Base-by-base conservation (phyloP, 179 eudicot genomes). In the Actinidia chinensis region DNA sequence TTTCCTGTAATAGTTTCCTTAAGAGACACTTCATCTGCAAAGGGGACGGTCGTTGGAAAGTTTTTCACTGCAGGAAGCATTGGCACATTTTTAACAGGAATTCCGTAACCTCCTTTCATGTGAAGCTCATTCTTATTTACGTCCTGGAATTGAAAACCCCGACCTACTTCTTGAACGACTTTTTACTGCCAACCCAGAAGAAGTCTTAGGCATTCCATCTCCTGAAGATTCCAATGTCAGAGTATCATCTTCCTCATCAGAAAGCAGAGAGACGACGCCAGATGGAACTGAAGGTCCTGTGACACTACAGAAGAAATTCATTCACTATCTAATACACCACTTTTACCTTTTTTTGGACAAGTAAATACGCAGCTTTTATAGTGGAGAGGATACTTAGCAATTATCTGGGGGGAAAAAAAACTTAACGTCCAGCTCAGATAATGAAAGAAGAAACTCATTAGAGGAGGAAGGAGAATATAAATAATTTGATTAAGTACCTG, bases 401-500 rank as follows among this genome's bases (percentile, higher is more conserved):
- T 60, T 48, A 46, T 18, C 9, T 17, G 8, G 6, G 9, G 11
- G 13, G 14, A 48, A 42, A 66, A 7, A 55, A 40, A 77, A 33
- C 55, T 64, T 42, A 60, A 22, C 56, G 75, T 51, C 55, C 78
- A 65, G 51, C 28, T 46, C 7, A 46, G 33, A 33, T 36, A 17
- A 52, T 5, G 17, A 68, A 55, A 44, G 64, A 76, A 76, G n/a
- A 77, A 33, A 54, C 22, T 48, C 8, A 78, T 48, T 56, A 43
- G 69, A 13, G 79, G 51, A n/a, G 68, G 52, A 73, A 59, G 11
- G 11, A 46, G 78, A 58, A 40, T 22, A 67, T 17, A 17, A 25
- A 50, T 51, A 79, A 59, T 73, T 44, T 50, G 40, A 52, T 36
- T 25, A 58, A 74, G 44, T 89, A 95, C 99, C 99, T 95, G 72